Evolutionary conservation across 2,329 filamentous ascomycete species (phyloP).

Genomic region (Xylaria sp.): DNA sequence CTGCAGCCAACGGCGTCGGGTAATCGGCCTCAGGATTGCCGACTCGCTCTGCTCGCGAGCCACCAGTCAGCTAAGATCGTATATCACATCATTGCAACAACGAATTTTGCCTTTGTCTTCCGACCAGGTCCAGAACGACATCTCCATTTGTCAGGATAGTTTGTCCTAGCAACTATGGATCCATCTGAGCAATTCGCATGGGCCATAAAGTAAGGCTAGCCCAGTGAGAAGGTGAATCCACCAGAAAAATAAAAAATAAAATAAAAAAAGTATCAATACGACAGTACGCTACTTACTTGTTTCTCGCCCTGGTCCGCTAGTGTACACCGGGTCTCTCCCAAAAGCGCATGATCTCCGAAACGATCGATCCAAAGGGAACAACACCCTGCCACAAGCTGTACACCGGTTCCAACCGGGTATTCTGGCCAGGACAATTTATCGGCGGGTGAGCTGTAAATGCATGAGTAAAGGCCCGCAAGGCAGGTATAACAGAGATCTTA

Average conservation of each 20-base stretch:
- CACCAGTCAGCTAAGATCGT: conserved; percentile 1
- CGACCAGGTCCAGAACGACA: conserved; percentile 23
- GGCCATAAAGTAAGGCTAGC: neutral
- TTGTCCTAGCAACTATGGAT: conserved; percentile 11
- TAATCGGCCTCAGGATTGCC: conserved; percentile 1
- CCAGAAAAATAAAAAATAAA: neutral
- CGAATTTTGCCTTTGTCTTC: conserved; percentile 1
- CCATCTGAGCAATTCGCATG: conserved; percentile 12
- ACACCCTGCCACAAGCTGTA: neutral
- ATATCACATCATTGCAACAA: neutral
- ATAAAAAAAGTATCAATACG: conserved; percentile 11
- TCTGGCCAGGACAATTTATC: conserved; percentile 18
- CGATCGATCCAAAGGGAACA: conserved; percentile 16
- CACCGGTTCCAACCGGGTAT: too few species aligned
- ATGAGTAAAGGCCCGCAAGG: conserved; percentile 1
- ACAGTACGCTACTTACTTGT: conserved; percentile 4
- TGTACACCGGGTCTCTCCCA: conserved; percentile 12
- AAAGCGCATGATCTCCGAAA: conserved; percentile 25
- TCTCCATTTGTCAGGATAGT: conserved; percentile 11
- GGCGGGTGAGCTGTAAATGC: conserved; percentile 9
- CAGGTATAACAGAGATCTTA: conserved; percentile 21
- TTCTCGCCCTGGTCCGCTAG: conserved; percentile 2
- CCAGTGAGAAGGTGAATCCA: neutral
- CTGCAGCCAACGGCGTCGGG: neutral
- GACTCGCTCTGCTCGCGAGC: conserved; percentile 1